phyloP scores from a whole-genome alignment of 192 early-diverging fungal species.

The Podila epicladia region DNA sequence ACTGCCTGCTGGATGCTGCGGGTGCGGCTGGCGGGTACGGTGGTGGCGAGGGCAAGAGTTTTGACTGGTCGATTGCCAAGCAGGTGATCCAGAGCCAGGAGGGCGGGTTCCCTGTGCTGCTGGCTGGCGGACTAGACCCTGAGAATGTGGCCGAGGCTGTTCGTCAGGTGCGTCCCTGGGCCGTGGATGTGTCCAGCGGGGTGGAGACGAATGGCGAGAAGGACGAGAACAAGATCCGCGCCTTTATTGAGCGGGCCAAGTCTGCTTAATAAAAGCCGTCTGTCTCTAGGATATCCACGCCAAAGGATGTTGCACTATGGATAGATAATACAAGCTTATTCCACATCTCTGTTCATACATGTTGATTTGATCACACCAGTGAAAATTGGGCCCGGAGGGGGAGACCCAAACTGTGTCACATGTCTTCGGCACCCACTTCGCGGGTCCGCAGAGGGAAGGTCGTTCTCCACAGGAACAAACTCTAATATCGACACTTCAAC shows the following conservation, averaged over 20 bases:
- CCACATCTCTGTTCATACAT: too few species aligned
- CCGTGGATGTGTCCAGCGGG: conserved; percentile 95
- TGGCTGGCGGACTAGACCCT: conserved; percentile 91
- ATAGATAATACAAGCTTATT: too few species aligned
- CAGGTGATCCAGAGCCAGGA: conserved; percentile 48
- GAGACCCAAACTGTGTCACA: too few species aligned
- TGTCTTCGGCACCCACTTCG: too few species aligned
- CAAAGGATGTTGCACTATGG: too few species aligned
- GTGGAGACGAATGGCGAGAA: conserved; percentile 88
- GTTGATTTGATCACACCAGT: too few species aligned
- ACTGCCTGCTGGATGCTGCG: conserved; percentile 74
- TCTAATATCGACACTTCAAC: too few species aligned
- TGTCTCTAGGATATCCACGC: neutral
- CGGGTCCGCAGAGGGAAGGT: too few species aligned
- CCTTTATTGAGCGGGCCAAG: conserved; percentile 77
- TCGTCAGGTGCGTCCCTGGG: conserved; percentile 73
- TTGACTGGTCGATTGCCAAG: conserved; percentile 88
- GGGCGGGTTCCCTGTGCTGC: conserved; percentile 74
- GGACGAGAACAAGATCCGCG: conserved; percentile 77
- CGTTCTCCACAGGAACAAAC: too few species aligned
- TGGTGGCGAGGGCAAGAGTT: conserved; percentile 82
- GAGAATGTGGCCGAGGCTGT: conserved; percentile 86
- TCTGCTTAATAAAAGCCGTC: conserved; percentile 8
- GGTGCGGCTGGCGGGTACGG: conserved; percentile 62
- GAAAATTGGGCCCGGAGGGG: too few species aligned